phyloP scores from a whole-genome alignment of 2,329 filamentous ascomycete genomes.

The Aureobasidium sp. region DNA sequence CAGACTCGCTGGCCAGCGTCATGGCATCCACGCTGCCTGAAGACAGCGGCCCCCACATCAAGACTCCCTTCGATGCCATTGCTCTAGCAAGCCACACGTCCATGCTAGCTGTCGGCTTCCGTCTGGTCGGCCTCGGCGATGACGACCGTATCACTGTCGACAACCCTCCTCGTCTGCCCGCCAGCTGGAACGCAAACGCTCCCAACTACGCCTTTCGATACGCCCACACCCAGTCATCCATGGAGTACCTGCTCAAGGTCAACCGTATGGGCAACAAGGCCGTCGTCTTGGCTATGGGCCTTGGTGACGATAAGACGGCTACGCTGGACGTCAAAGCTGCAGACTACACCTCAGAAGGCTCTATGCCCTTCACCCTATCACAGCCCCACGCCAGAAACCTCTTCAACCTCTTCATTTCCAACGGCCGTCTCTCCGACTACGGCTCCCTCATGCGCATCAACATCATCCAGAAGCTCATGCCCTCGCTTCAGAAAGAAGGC shows the following conservation, averaged over 20 bases:
- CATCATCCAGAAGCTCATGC: conserved; percentile 78
- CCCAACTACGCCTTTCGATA: conserved; percentile 76
- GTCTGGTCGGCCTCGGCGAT: conserved; percentile 75
- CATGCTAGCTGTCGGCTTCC: conserved; percentile 73
- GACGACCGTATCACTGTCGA: conserved; percentile 55
- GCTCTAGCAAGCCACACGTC: conserved; percentile 79
- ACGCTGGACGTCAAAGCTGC: conserved; percentile 67
- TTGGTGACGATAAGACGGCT: conserved; percentile 74
- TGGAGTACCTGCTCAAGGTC: conserved; percentile 75
- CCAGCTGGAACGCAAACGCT: conserved; percentile 71
- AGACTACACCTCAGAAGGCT: conserved; percentile 65
- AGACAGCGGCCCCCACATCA: conserved; percentile 41
- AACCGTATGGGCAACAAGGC: conserved; percentile 76
- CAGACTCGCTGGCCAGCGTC: conserved; percentile 35
- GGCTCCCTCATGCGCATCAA: conserved; percentile 66
- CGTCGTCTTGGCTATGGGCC: conserved; percentile 71
- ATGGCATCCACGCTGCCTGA: conserved; percentile 40
- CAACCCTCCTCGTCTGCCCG: conserved; percentile 45
- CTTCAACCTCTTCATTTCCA: conserved; percentile 65
- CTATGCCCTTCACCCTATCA: conserved; percentile 41
- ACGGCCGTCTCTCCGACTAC: conserved; percentile 59
- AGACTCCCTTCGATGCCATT: conserved; percentile 71
- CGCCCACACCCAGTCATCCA: conserved; percentile 74
- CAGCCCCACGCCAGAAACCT: conserved; percentile 38
- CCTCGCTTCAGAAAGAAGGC: conserved; percentile 67